phyloP scores from a whole-genome alignment of 2,329 filamentous ascomycete genomes.

The Fusarium austroafricanum region DNA sequence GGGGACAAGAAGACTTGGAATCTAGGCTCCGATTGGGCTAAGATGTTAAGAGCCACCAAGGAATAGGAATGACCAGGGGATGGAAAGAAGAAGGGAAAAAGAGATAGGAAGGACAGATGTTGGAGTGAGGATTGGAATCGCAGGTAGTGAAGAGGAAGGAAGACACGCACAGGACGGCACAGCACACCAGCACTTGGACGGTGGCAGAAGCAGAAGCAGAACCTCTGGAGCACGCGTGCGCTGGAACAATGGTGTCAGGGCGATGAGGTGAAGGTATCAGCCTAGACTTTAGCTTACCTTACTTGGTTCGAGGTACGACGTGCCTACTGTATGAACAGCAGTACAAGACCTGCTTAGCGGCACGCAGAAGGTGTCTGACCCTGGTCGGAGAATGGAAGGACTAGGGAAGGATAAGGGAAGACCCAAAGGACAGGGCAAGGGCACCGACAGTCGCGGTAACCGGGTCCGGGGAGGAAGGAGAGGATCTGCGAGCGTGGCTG shows the following conservation, averaged over 20 bases:
- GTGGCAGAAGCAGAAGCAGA: background rate
- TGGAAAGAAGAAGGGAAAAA: constrained; percentile 34
- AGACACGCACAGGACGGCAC: background rate
- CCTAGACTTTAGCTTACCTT: constrained; percentile 38
- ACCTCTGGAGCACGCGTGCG: constrained; percentile 36
- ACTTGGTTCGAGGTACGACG: constrained; percentile 27
- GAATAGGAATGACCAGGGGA: constrained; percentile 38
- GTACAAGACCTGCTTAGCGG: constrained; percentile 38
- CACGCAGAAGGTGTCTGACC: constrained; percentile 39
- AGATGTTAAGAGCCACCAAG: constrained; percentile 35
- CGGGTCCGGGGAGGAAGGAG: constrained; percentile 40
- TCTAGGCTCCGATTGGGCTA: constrained; percentile 31
- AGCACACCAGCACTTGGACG: constrained; percentile 8
- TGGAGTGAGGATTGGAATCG: constrained; percentile 32
- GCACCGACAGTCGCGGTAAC: constrained; percentile 39
- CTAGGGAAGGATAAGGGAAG: constrained; percentile 41
- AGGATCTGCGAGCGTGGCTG: constrained; percentile 44
- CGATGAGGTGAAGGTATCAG: constrained; percentile 38
- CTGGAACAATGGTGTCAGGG: constrained; percentile 44
- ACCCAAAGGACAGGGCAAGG: constrained; percentile 32
- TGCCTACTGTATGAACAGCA: constrained; percentile 28
- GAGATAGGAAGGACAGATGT: constrained; percentile 31
- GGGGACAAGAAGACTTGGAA: constrained; percentile 35
- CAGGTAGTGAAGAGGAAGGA: constrained; percentile 14
- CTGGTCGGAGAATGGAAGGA: constrained; percentile 40